Evolutionary conservation across 176 grass and related monocot species (phyloP), one percentile per base, ranked within the genome.

Genomic region (Ampelocalamus luodianensis): DNA sequence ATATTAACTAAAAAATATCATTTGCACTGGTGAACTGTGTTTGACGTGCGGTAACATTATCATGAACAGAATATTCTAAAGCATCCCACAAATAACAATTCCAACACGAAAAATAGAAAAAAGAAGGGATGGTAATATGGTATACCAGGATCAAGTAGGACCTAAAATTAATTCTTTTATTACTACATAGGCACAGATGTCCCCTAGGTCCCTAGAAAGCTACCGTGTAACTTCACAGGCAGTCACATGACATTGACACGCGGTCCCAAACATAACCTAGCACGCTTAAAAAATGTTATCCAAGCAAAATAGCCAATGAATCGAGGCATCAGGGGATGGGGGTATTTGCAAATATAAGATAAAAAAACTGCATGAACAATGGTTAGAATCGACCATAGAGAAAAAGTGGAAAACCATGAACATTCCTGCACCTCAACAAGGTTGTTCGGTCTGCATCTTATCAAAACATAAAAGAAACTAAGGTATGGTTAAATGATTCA

Each of bases 11-110:
- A 45, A 45, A 45, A 45, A 45, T 12, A 12, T 45, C 44, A 45
- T 12, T 2, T 12, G 44, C 44, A 45, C 44, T 59, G 20, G 51
- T 39, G 36, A 55, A n/a, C 59, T n/a, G 58, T 77, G 55, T 59
- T 77, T 77, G 16, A 43, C 55, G 24, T 24, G 55, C 13, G 2
- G 16, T 17, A 34, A 45, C 43, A 48, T n/a, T 38, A 36, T 45
- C 16, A 78, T 59, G 8, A 78, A n/a, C 65, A 70, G 74, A 39
- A 14, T 40, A 79, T 71, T 64, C n/a, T 15, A 53, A 51, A 34
- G 77, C 14, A 26, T 62, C 43, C 58, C 20, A 12, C 9, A 75
- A 3, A 36, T 22, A 29, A 76, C 15, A 29, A 13, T 27, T 23
- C 29, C 4, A 17, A 32, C 8, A 67, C 16, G 23, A 76, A 84